These are phyloP conservation scores for Conticribra weissflogii DNA, from an alignment of 108 stramenopile species.

Conservation along the genomic window DNA sequence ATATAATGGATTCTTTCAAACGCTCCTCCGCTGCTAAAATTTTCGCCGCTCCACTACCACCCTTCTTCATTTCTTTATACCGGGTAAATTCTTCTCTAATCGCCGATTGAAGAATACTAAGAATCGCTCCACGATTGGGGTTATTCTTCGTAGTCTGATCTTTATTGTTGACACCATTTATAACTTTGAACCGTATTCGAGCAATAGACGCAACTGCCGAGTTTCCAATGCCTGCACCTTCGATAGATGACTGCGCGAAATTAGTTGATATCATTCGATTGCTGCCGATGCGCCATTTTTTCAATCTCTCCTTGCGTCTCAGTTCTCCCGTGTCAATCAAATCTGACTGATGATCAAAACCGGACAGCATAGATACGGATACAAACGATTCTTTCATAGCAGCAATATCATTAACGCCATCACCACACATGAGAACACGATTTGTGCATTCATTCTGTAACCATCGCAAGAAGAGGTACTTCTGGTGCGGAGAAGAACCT, in stretches of 20 bases:
- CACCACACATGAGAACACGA: conserved; percentile 72
- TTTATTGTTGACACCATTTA: conserved; percentile 41
- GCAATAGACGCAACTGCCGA: conserved; percentile 29
- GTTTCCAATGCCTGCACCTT: conserved; percentile 24
- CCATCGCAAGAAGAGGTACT: conserved; percentile 41
- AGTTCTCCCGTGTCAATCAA: conserved; percentile 51
- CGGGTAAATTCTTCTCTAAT: conserved; percentile 50
- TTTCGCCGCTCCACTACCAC: conserved; percentile 61
- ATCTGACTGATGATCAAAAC: conserved; percentile 64
- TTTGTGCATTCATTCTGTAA: conserved; percentile 41
- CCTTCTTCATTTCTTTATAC: conserved; percentile 43
- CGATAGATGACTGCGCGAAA: conserved; percentile 3
- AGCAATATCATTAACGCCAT: conserved; percentile 91
- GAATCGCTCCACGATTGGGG: conserved; percentile 5
- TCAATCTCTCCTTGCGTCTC: conserved; percentile 45
- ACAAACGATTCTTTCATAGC: conserved; percentile 88
- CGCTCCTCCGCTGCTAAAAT: conserved; percentile 63
- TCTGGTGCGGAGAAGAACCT: conserved; percentile 60
- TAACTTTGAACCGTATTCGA: conserved; percentile 43
- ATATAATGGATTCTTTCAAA: conserved; percentile 31
- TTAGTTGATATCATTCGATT: conserved; percentile 19
- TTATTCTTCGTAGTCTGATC: conserved; percentile 22
- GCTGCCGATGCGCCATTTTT: conserved; percentile 50
- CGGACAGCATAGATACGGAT: conserved; percentile 77
- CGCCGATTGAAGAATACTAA: conserved; percentile 16